Evolutionary conservation across 306 rosid species (phyloP), one percentile per base, ranked within the genome.

Genomic region (Astragalus glycyphyllos): DNA sequence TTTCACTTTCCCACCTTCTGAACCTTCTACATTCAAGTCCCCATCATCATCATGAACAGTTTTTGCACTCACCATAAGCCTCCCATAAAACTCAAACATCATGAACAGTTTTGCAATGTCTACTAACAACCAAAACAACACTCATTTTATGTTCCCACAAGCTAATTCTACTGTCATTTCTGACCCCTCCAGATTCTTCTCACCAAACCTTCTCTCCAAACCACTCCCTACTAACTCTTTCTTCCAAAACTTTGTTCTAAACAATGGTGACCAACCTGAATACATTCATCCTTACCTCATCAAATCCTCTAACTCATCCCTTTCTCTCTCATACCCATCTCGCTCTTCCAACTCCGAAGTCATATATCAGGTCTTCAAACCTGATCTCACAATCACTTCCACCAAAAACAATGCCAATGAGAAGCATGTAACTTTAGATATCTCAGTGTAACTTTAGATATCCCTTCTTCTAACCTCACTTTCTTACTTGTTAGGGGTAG

Each of bases 401-500:
- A 1, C 6, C 4, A 5, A n/a, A n/a, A n/a, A n/a, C n/a, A n/a
- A n/a, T n/a, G n/a, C 47, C 7, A 57, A 57, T 3, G 71, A 48
- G 4, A 73, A 49, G 16, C 97, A 91, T 37, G n/a, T 83, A 5
- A 80, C 15, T 87, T 71, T 15, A 51, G 69, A 54, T 89, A 89
- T 79, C 96, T 91, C 26, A 82, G 91, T 42, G 80, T 91, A 69
- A 85, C 92, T 1, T 55, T 91, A 35, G 92, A 88, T 23, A 23
- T 80, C 8, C 96, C 97, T 4, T 81, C 86, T 8, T 69, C 87
- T 7, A 87, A 85, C 20, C 67, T 91, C 8, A 58, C 68, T 0
- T 87, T 85, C 51, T 80, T 84, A 3, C 97, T 91, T 34, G 92
- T 85, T 8, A 86, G 92, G 8, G 96, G 96, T 45, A 91, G 92